These are phyloP conservation scores for Venturiaceae sp. DNA, from an alignment of 2,329 filamentous ascomycete genomes.

Conservation along the genomic window DNA sequence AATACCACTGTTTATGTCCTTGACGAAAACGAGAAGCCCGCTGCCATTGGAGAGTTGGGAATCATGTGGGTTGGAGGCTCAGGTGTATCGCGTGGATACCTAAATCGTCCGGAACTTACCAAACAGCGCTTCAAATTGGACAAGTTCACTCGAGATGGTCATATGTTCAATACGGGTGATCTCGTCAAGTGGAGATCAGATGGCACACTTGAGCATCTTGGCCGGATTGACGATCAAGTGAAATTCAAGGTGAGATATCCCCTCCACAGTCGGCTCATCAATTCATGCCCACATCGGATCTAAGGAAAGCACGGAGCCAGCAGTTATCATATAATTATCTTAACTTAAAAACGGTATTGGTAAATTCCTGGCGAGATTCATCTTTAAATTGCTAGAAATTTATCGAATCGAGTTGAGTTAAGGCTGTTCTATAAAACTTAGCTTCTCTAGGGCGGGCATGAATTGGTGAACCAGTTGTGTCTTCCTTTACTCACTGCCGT, in stretches of 20 bases:
- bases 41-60: constrained; percentile 38
- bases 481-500: too few species aligned
- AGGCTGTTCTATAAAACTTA: too few species aligned
- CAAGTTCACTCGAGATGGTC: constrained; percentile 42
- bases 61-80: constrained; percentile 48
- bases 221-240: constrained; percentile 51
- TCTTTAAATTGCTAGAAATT: too few species aligned
- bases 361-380: too few species aligned
- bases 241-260: constrained; percentile 57
- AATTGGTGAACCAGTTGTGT: too few species aligned
- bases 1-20: constrained; percentile 49
- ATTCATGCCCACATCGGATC: too few species aligned
- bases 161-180: constrained; percentile 54
- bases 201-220: constrained; percentile 45
- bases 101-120: constrained; percentile 44
- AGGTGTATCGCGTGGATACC: constrained; percentile 46
- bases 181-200: constrained; percentile 44
- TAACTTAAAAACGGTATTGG: too few species aligned
- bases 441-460: too few species aligned
- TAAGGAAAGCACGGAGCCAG: too few species aligned
- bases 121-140: constrained; percentile 40
- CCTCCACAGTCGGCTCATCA: too few species aligned
- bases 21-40: constrained; percentile 36
- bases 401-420: too few species aligned
- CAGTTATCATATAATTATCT: too few species aligned